These are phyloP conservation scores for Syncephalis plumigaleata DNA, from an alignment of 371 early-diverging fungal species.

Conservation along the genomic window DNA sequence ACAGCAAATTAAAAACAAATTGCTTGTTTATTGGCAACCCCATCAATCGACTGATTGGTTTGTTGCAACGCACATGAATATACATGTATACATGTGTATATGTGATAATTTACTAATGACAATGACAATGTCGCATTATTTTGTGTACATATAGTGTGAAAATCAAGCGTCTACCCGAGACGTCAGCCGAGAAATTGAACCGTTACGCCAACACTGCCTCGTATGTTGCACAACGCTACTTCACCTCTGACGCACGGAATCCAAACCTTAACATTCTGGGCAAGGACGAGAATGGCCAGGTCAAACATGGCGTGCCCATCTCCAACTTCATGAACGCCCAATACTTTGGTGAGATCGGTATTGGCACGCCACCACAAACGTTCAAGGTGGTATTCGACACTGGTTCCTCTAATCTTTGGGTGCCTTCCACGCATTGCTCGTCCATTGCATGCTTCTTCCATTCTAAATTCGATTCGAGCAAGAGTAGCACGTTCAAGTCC, in stretches of 20 bases:
- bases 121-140: too few relatives aligned
- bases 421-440: slow-evolving; percentile 83
- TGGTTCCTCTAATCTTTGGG: slow-evolving; percentile 91
- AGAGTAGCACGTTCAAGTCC: slow-evolving; percentile 44
- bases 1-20: too few relatives aligned
- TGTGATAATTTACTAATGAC: too few relatives aligned
- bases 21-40: too few relatives aligned
- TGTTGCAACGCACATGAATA: too few relatives aligned
- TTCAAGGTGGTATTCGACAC: slow-evolving; percentile 92
- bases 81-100: too few relatives aligned
- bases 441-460: slow-evolving; percentile 92
- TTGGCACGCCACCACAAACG: slow-evolving; percentile 74
- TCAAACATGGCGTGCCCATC: slow-evolving; percentile 64
- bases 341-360: slow-evolving; percentile 72
- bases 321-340: slow-evolving; percentile 91
- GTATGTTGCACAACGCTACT: slow-evolving; percentile 59
- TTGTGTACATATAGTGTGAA: slow-evolving; percentile 41
- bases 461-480: slow-evolving; percentile 52
- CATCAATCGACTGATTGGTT: too few relatives aligned
- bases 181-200: slow-evolving; percentile 35
- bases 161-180: slow-evolving; percentile 50
- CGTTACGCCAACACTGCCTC: slow-evolving; percentile 40
- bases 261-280: slow-evolving; percentile 23
- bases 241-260: slow-evolving; percentile 23
- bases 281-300: slow-evolving; percentile 29